Evolutionary conservation across 345 rosid genomes (phyloP).

Genomic region (Eucalyptus cloeziana): DNA sequence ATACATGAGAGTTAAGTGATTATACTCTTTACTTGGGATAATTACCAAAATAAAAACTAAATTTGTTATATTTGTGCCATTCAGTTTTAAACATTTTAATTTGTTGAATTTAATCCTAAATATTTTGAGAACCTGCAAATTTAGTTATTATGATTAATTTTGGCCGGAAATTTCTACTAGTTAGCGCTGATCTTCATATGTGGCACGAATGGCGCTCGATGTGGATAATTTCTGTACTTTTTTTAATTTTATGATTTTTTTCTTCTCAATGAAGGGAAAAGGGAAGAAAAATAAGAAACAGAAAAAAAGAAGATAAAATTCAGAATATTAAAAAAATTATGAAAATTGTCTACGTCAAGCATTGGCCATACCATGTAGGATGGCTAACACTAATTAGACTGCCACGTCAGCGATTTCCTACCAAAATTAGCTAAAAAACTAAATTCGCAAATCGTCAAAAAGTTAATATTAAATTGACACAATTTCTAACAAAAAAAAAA

Average conservation of each 20-base stretch:
- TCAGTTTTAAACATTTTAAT: fast-evolving
- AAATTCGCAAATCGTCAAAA: fast-evolving
- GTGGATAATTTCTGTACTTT: not conserved
- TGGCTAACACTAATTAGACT: fast-evolving
- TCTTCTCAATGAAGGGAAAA: not conserved
- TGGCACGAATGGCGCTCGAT: not conserved
- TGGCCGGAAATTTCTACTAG: fast-evolving
- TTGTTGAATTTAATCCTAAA: not conserved
- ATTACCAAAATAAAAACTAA: not conserved
- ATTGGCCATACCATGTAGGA: fast-evolving
- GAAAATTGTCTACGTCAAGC: fast-evolving
- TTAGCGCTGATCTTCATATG: fast-evolving
- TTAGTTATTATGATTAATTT: fast-evolving
- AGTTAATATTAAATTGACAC: not conserved
- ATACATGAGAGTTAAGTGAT: not conserved
- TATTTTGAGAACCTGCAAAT: not conserved
- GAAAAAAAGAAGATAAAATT: not conserved
- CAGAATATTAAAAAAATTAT: fast-evolving
- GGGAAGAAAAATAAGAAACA: not conserved
- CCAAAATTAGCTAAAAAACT: not conserved
- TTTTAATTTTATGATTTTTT: not conserved
- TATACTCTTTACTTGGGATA: not conserved
- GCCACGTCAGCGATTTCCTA: fast-evolving
- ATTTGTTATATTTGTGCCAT: fast-evolving
- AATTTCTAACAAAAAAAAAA: no score